A percentile compares a stretch with the other conserved stretches of the same genome.
Evolutionary conservation across 495 filamentous ascomycete genomes (phyloP).

Genomic region (Penicillium waksmanii): DNA sequence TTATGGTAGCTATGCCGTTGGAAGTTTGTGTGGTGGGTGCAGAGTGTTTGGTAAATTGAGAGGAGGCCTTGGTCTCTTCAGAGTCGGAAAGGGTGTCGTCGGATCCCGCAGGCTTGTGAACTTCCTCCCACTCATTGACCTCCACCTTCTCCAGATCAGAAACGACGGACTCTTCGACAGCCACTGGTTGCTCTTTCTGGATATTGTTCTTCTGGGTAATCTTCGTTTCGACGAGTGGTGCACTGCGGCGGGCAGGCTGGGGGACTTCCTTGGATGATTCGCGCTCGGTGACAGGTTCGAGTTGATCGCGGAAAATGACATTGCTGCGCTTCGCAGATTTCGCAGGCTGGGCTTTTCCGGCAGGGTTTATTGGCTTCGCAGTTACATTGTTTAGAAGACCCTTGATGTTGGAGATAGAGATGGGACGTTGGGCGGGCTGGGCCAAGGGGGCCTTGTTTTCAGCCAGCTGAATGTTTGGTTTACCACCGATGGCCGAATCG

Average conservation of each 20-base stretch:
- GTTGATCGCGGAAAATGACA: constrained; percentile 65
- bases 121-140: not conserved
- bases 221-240: constrained; percentile 15
- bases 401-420: constrained; percentile 53
- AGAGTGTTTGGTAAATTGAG: constrained; percentile 10
- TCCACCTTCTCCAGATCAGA: not conserved
- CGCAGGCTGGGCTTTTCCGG: constrained; percentile 40
- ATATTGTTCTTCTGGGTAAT: not conserved
- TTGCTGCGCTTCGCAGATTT: constrained; percentile 62
- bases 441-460: constrained; percentile 57
- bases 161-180: not conserved
- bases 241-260: constrained; percentile 22
- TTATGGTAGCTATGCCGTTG: not conserved
- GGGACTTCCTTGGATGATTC: constrained; percentile 45
- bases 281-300: constrained; percentile 38
- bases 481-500: constrained; percentile 54
- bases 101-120: constrained; percentile 9
- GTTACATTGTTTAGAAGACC: constrained; percentile 47
- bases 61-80: constrained; percentile 21
- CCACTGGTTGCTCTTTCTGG: not conserved
- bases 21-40: constrained; percentile 23
- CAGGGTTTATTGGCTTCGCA: constrained; percentile 38
- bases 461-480: constrained; percentile 36
- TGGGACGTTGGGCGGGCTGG: constrained; percentile 68
- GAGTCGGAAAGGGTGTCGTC: constrained; percentile 21